These are phyloP conservation scores for Boletellus ananiceps DNA, from an alignment of 768 basidiomycete species.

Conservation along the genomic window DNA sequence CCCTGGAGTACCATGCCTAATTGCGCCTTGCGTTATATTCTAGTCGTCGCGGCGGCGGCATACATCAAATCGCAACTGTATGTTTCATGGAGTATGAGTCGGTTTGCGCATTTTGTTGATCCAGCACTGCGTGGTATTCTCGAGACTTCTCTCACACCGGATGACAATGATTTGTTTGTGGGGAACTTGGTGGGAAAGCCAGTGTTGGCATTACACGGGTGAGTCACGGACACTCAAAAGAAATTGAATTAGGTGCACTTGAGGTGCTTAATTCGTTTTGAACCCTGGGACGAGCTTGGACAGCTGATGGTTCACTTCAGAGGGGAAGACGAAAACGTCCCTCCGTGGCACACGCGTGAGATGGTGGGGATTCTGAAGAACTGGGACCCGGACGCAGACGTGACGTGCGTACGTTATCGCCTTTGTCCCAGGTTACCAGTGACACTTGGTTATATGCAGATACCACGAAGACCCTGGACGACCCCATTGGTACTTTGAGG, in stretches of 20 bases:
- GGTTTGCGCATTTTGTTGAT: conserved; percentile 76
- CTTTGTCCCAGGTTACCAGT: neutral
- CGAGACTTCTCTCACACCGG: conserved; percentile 68
- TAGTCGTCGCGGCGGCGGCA: conserved; percentile 73
- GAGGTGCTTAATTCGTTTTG: neutral
- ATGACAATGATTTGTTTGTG: conserved; percentile 84
- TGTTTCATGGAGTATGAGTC: conserved; percentile 65
- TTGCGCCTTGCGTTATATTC: neutral
- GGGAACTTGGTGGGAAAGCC: conserved; percentile 70
- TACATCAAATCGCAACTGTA: conserved; percentile 90
- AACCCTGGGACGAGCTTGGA: neutral
- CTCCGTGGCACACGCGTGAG: conserved; percentile 78
- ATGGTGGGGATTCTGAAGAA: conserved; percentile 53
- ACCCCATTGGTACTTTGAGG: conserved; percentile 66
- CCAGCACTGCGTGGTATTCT: conserved; percentile 69
- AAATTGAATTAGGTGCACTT: neutral
- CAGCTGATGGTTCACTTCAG: conserved; percentile 33
- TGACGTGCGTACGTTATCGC: conserved; percentile 39
- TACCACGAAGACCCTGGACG: conserved; percentile 58
- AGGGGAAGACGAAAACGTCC: conserved; percentile 81
- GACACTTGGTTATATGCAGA: conserved; percentile 29
- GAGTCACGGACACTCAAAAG: conserved; percentile 14
- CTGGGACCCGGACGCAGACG: conserved; percentile 50
- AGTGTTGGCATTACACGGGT: conserved; percentile 79
- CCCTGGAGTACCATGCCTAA: neutral